Base-by-base conservation (phyloP, 768 basidiomycete species). In the Russula dissimulans region DNA sequence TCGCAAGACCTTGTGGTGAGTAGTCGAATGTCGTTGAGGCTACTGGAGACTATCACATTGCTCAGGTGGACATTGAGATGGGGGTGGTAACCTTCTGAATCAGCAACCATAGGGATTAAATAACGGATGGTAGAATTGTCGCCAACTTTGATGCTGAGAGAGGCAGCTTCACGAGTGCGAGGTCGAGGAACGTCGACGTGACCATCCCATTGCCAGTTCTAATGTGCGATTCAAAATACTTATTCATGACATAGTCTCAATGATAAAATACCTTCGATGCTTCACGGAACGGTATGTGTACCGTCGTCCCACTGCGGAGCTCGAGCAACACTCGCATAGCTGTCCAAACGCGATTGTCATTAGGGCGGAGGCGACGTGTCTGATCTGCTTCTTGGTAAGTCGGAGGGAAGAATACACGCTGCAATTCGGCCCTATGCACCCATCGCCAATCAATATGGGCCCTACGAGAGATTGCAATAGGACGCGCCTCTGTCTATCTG, bases 121-220 rank as follows among this genome's bases (percentile, higher is more conserved):
- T 95, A 97, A 66, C 79, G 87, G 65, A 98, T 83, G 0, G 91
- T 87, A 11, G 95, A 95, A 43, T 84, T 81, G 63, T 91, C 86
- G 10, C 89, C 90, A 36, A 86, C 83, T 18, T 76, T 77, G 32
- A 95, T 69, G 63, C 86, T 88, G 39, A 97, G 80, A 64, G 82
- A 85, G 38, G 88, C 82, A 39, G 84, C 75, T 70, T 87, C 85
- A 54, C 86, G 79, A 63, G 78, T 78, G 55, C 78, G 78, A 34
- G 77, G 78, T 57, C 80, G 78, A 1, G 79, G 80, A 17, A 78
- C 65, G 18, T 79, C 74, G 6, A 69, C 68, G 36, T 75, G 67
- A 36, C 83, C 85, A 69, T 97, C 95, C 86, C 88, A 97, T 70
- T 86, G 83, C 95, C 95, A 98, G 71, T 97, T 89, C 87, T 91